Percentiles rank a stretch among this genome's conserved stretches.
Evolutionary conservation across 225 moss, liverwort and hornwort species (phyloP).

Genomic region (Thuidium tamariscinum): DNA sequence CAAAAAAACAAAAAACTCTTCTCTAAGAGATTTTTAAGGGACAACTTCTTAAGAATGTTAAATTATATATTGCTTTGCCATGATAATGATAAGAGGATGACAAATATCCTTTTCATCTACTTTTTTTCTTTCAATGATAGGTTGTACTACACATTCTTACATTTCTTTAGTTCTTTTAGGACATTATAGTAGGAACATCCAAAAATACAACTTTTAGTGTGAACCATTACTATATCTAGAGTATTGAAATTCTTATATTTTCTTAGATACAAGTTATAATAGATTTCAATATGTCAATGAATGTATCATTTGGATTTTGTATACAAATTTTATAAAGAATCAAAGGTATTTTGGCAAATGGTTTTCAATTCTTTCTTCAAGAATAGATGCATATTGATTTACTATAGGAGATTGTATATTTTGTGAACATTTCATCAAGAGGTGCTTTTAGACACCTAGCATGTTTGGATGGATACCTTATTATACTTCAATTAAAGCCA

Average conservation of each 20-base stretch:
- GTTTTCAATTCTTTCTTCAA: neutral
- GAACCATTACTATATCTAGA: neutral
- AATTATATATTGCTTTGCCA: too few relatives aligned
- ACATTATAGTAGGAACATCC: too few relatives aligned
- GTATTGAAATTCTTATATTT: neutral
- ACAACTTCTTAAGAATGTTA: too few relatives aligned
- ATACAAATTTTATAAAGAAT: neutral
- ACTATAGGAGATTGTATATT: neutral
- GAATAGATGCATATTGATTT: neutral
- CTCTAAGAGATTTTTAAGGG: too few relatives aligned
- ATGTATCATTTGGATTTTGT: neutral
- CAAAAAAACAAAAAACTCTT: too few relatives aligned
- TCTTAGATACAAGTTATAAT: neutral
- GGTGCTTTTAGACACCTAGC: neutral
- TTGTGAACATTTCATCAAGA: neutral
- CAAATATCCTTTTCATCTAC: too few relatives aligned
- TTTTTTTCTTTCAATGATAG: too few relatives aligned
- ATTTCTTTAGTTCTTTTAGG: too few relatives aligned
- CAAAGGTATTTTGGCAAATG: neutral
- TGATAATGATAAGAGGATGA: too few relatives aligned
- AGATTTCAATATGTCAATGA: neutral
- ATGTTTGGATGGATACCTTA: neutral
- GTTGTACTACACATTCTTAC: too few relatives aligned
- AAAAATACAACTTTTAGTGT: too few relatives aligned
- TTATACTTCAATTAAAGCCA: neutral